Percentiles rank a stretch among this genome's conserved stretches.
Evolutionary conservation across 2,329 filamentous ascomycete genomes (phyloP).

Genomic region (Huntiella abstrusa): DNA sequence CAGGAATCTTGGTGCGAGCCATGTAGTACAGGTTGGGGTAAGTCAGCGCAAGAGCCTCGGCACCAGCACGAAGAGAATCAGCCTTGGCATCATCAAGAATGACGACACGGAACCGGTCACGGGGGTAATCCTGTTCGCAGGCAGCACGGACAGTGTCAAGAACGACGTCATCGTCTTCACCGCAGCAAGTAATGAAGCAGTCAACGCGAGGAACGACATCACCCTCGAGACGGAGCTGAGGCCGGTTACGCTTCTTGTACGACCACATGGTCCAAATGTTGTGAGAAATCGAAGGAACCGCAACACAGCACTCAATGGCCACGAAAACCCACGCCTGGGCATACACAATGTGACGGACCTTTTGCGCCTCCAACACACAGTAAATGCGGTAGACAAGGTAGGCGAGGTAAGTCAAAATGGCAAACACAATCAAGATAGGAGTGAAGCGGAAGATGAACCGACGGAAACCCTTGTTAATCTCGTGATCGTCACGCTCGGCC

Average conservation of each 20-base stretch:
- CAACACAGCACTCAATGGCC: conserved; percentile 31
- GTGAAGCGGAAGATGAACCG: conserved; percentile 21
- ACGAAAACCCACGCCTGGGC: conserved; percentile 38
- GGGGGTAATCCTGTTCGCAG: conserved; percentile 34
- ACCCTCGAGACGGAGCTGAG: conserved; percentile 32
- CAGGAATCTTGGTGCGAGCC: conserved; percentile 29
- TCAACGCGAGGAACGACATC: conserved; percentile 34
- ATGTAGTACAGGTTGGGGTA: conserved; percentile 34
- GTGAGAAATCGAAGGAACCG: conserved; percentile 36
- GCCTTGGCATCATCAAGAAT: conserved; percentile 36
- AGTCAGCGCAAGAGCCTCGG: conserved; percentile 20
- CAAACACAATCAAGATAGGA: conserved; percentile 23
- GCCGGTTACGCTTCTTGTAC: conserved; percentile 32
- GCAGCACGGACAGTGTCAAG: conserved; percentile 38
- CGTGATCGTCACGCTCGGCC: conserved; percentile 24
- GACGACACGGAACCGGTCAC: conserved; percentile 31
- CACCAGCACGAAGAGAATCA: conserved; percentile 21
- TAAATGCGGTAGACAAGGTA: conserved; percentile 33
- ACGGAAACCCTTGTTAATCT: conserved; percentile 28
- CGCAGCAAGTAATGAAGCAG: conserved; percentile 37
- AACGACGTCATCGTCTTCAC: conserved; percentile 35
- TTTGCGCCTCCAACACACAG: conserved; percentile 33
- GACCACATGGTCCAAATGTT: conserved; percentile 39
- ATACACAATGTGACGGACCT: conserved; percentile 21
- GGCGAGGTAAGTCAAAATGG: conserved; percentile 23